Evolutionary conservation across 2,329 filamentous ascomycete genomes (phyloP), one percentile per base, ranked within the genome.

Genomic region (Pseudogymnoascus sp.): DNA sequence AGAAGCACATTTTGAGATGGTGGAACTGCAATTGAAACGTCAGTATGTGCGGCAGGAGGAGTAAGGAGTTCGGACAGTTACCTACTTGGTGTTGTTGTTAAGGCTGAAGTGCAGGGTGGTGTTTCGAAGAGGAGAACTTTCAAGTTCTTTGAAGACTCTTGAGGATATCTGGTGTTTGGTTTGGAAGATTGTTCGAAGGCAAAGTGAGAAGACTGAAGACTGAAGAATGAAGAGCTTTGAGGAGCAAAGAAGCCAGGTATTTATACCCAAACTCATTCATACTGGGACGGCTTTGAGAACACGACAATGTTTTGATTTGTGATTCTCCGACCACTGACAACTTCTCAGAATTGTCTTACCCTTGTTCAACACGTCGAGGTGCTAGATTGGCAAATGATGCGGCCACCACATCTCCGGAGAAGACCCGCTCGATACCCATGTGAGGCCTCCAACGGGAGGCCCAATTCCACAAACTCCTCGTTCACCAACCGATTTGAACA

Each of bases 1-100:
- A 97, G 82, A 95, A 97, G 80, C 93, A 97, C 93, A 97, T 96
- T 69, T 73, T 81, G 78, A 70, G 71, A 59, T 66, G 58, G 55
- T 28, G 37, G 58, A 18, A 28, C 58, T 59, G 33, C 33, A 28
- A 38, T 61, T 49, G 52, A 41, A 37, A 37, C 33, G 31, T 59
- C 31, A 40, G 18, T 59, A 38, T 37, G 62, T 64, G 61, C 49
- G 40, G 63, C 62, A 60, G 60, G 62, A 62, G 41, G 41, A 28
- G 65, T 64, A 67, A 65, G 68, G 65, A 62, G 67, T 60, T 65
- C 49, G 45, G 62, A 41, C 61, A 58, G 65, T 67, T 65, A 64
- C 49, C 28, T 60, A 68, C 68, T 59, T 64, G 18, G 28, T 25
- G 33, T 37, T 59, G 58, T 61, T 61, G 61, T 62, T 61, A 61